Conservation (phyloP, 2,329 filamentous ascomycete genomes). For the Pseudomassariella vexata region DNA sequence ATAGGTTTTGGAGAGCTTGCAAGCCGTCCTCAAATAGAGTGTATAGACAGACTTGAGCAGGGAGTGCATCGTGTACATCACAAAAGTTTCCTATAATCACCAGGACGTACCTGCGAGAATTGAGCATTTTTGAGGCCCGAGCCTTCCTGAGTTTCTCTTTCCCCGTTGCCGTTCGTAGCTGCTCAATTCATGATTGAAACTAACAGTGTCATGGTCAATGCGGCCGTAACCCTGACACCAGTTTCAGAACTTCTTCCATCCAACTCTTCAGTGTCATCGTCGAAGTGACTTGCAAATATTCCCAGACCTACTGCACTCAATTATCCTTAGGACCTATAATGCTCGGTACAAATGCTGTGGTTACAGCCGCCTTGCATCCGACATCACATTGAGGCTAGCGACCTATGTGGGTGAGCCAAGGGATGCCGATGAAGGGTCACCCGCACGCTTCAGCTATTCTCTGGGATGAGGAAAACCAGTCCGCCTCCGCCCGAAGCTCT, state of each 20-base stretch:
- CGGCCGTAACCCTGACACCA: no score
- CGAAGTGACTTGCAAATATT: no score
- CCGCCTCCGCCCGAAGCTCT: background rate
- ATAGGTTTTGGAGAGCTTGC: conserved; percentile 77
- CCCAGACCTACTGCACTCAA: no score
- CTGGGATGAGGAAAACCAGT: background rate
- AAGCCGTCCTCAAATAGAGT: conserved; percentile 73
- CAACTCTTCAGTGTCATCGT: no score
- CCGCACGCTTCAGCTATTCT: background rate
- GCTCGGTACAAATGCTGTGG: no score
- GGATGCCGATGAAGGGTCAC: background rate
- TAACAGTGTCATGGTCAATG: no score
- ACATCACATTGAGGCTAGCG: no score
- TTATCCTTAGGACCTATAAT: no score
- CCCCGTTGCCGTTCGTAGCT: conserved; percentile 3
- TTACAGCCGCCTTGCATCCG: no score
- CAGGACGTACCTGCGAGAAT: conserved; percentile 20
- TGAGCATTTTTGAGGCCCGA: conserved; percentile 15
- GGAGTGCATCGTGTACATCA: conserved; percentile 30
- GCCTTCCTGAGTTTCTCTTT: conserved; percentile 11
- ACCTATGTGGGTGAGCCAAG: background rate
- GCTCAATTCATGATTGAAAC: no score
- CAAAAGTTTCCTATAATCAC: conserved; percentile 23
- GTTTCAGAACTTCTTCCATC: no score
- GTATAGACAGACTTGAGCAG: conserved; percentile 38